Percentiles rank a stretch among this genome's conserved stretches.
phyloP scores from a whole-genome alignment of 2,329 filamentous ascomycete species.

The Nemania abortiva region DNA sequence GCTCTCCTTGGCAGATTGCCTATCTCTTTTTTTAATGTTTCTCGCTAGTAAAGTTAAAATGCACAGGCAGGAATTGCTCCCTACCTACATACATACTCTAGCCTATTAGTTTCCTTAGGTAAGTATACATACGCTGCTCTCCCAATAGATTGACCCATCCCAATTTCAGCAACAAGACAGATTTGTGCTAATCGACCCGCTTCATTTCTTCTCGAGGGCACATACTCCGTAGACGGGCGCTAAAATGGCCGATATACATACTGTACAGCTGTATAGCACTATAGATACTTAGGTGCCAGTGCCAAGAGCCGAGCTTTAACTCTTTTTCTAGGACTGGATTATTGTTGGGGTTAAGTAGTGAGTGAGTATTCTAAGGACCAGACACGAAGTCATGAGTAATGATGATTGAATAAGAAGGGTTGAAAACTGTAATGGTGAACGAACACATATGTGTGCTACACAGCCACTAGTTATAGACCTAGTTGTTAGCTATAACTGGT shows the following conservation, averaged over 20 bases:
- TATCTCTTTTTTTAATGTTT: background rate
- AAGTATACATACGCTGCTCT: background rate
- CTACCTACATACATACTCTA: too few relatives aligned
- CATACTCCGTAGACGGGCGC: constrained; percentile 22
- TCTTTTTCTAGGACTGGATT: background rate
- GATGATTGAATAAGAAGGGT: background rate
- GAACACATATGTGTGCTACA: background rate
- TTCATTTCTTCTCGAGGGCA: constrained; percentile 17
- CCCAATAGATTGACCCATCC: constrained; percentile 25
- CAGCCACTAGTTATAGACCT: background rate
- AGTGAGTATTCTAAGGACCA: background rate
- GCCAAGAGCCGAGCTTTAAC: background rate
- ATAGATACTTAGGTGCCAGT: constrained; percentile 1
- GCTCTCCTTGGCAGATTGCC: constrained; percentile 7
- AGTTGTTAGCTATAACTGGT: constrained; percentile 1
- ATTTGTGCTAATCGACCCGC: constrained; percentile 21
- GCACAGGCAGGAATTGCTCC: too few relatives aligned
- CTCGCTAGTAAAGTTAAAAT: too few relatives aligned
- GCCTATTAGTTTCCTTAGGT: too few relatives aligned
- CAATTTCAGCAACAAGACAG: constrained; percentile 24
- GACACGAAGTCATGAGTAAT: background rate
- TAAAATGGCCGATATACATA: constrained; percentile 10
- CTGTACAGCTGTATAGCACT: background rate
- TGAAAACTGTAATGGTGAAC: background rate
- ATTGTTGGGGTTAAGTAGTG: background rate